Conservation (phyloP, 1,284 basidiomycete species). For the Cryptococcus floricola region DNA sequence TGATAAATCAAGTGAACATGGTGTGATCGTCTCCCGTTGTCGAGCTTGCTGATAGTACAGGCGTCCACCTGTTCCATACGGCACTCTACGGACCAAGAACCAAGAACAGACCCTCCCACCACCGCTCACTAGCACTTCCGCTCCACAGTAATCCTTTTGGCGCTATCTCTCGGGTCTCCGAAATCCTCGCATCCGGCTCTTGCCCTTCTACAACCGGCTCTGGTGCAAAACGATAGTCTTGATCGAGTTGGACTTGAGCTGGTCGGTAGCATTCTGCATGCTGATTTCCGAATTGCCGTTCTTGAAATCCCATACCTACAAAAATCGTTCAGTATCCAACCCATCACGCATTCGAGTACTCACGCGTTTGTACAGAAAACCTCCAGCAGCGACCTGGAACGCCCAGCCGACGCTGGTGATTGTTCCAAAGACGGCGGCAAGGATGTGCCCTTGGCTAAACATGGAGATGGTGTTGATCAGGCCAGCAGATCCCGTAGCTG, state of each 20-base stretch:
- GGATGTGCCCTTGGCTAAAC: conserved; percentile 58
- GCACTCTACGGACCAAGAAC: too few relatives aligned
- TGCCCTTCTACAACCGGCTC: conserved; percentile 21
- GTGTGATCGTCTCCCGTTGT: too few relatives aligned
- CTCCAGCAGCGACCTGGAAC: conserved; percentile 60
- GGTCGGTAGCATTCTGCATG: conserved; percentile 39
- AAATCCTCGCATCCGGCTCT: too few relatives aligned
- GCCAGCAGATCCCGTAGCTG: conserved; percentile 85
- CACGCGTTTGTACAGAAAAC: conserved; percentile 45
- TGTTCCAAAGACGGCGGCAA: conserved; percentile 71
- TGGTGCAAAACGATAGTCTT: conserved; percentile 44
- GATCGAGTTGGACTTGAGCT: conserved; percentile 42
- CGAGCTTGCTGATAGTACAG: too few relatives aligned
- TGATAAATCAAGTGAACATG: too few relatives aligned
- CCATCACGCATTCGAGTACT: conserved; percentile 2
- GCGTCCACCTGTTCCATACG: too few relatives aligned
- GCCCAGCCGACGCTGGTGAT: conserved; percentile 83
- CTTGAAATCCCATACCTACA: conserved; percentile 48
- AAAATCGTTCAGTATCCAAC: not conserved
- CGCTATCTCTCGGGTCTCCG: too few relatives aligned
- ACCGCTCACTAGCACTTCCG: too few relatives aligned
- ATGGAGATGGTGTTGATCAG: conserved; percentile 84
- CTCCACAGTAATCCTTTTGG: too few relatives aligned
- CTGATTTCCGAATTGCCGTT: conserved; percentile 47
- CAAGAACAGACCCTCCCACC: too few relatives aligned